Evolutionary conservation across 2,329 filamentous ascomycete genomes (phyloP).

Genomic region (Corniculantispora saksenae): DNA sequence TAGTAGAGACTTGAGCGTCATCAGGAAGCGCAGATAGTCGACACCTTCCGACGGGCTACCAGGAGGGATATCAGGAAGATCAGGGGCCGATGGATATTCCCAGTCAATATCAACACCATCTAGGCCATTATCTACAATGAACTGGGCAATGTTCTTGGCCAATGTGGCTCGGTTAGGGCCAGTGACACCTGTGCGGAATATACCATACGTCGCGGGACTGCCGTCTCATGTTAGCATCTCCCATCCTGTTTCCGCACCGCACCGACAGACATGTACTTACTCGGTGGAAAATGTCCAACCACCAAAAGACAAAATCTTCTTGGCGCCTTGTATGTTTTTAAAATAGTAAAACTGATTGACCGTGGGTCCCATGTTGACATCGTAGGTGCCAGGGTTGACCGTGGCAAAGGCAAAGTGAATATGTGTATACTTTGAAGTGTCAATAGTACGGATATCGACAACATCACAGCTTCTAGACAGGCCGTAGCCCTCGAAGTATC

Average conservation of each 20-base stretch:
- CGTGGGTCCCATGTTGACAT: constrained; percentile 25
- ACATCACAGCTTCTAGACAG: too few species aligned
- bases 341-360: constrained; percentile 32
- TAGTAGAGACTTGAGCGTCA: constrained; percentile 19
- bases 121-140: constrained; percentile 27
- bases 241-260: too few species aligned
- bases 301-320: constrained; percentile 44
- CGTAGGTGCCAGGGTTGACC: constrained; percentile 24
- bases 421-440: constrained; percentile 21
- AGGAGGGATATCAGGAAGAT: constrained; percentile 32
- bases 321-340: constrained; percentile 25
- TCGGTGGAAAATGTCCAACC: constrained; percentile 46
- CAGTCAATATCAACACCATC: too few species aligned
- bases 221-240: too few species aligned
- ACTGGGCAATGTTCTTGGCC: constrained; percentile 31
- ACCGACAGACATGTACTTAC: too few species aligned
- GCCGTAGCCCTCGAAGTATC: too few species aligned
- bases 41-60: constrained; percentile 28
- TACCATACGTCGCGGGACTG: constrained; percentile 33
- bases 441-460: too few species aligned
- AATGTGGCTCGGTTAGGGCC: constrained; percentile 34
- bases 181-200: constrained; percentile 36
- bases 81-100: neutral
- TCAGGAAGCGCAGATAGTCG: constrained; percentile 36
- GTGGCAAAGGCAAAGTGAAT: constrained; percentile 29